Percentiles rank a stretch among this genome's conserved stretches.
Evolutionary conservation across 805 yeast species (phyloP).

Genomic region (Torulaspora quercuum): DNA sequence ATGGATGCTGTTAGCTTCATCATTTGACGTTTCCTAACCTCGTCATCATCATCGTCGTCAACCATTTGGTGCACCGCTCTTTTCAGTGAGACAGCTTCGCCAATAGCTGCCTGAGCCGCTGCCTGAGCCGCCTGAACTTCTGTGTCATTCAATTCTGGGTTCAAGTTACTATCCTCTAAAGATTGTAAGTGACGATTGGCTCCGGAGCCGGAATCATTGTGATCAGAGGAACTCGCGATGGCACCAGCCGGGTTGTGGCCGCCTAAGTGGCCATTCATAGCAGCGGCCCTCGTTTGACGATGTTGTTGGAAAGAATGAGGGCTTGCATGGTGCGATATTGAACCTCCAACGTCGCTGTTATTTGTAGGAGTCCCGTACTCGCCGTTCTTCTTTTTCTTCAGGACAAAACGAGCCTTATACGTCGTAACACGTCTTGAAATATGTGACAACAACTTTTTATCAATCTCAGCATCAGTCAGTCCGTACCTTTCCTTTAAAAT

Average conservation of each 20-base stretch:
- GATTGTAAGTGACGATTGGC: slow-evolving; percentile 6
- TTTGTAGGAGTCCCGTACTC: slow-evolving; percentile 25
- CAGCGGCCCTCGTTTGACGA: slow-evolving; percentile 10
- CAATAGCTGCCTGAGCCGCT: slow-evolving; percentile 31
- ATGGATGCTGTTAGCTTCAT: slow-evolving; percentile 16
- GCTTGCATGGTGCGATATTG: background rate
- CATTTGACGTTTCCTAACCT: slow-evolving; percentile 18
- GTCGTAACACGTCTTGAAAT: slow-evolving; percentile 37
- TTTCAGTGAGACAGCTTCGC: slow-evolving; percentile 23
- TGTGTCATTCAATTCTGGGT: slow-evolving; percentile 15
- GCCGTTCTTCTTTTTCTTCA: slow-evolving; percentile 35
- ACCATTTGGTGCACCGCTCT: slow-evolving; percentile 18
- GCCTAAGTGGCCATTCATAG: slow-evolving; percentile 5
- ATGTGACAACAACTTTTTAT: slow-evolving; percentile 29
- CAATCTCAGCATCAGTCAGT: slow-evolving; percentile 31
- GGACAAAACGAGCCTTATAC: slow-evolving; percentile 36
- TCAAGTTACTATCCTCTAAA: slow-evolving; percentile 10
- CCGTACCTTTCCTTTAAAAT: slow-evolving; percentile 34
- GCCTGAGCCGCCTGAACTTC: slow-evolving; percentile 26
- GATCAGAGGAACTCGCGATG: slow-evolving; percentile 1
- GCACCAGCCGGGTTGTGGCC: background rate
- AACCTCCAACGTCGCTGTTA: slow-evolving; percentile 2
- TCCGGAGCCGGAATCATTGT: slow-evolving; percentile 4
- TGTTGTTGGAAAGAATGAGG: slow-evolving; percentile 1
- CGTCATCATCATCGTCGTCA: slow-evolving; percentile 16